phyloP scores from a whole-genome alignment of 1,139 yeast genomes.

The Sugiyamaella sp. region DNA sequence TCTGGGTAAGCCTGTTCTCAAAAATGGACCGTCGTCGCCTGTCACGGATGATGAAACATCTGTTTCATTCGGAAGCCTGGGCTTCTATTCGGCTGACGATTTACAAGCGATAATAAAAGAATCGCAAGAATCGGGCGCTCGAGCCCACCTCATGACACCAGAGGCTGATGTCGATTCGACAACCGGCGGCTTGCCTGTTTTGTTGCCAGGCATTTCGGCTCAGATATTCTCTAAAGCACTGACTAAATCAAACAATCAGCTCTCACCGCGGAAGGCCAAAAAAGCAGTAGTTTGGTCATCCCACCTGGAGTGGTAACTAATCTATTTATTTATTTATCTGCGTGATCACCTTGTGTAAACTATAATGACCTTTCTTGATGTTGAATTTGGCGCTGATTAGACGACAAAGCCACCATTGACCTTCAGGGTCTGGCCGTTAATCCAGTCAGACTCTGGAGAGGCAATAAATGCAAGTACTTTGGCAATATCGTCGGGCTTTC shows the following conservation, averaged over 20 bases:
- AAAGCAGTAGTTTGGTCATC: conserved; percentile 18
- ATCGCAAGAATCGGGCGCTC: background rate
- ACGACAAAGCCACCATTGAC: conserved; percentile 35
- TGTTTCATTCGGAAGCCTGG: conserved; percentile 16
- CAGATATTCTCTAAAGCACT: conserved; percentile 2
- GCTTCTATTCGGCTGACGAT: conserved; percentile 35
- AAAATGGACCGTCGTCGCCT: conserved; percentile 12
- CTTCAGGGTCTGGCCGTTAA: conserved; percentile 32
- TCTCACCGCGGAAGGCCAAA: conserved; percentile 7
- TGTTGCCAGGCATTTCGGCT: conserved; percentile 2
- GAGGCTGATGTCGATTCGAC: background rate
- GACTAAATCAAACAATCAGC: background rate
- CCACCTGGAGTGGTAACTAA: conserved; percentile 18
- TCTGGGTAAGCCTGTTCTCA: conserved; percentile 27
- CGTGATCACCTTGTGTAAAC: conserved; percentile 1
- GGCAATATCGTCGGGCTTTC: conserved; percentile 37
- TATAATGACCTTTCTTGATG: background rate
- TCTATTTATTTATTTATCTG: conserved; percentile 7
- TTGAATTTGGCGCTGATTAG: conserved; percentile 5
- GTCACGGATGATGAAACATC: background rate
- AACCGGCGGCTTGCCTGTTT: background rate
- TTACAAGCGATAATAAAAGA: conserved; percentile 16
- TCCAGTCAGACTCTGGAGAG: conserved; percentile 35
- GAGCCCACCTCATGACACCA: background rate
- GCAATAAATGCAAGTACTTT: conserved; percentile 34